These are phyloP conservation scores for Wakefieldia striispora DNA, from an alignment of 768 basidiomycete genomes.

Conservation along the genomic window DNA sequence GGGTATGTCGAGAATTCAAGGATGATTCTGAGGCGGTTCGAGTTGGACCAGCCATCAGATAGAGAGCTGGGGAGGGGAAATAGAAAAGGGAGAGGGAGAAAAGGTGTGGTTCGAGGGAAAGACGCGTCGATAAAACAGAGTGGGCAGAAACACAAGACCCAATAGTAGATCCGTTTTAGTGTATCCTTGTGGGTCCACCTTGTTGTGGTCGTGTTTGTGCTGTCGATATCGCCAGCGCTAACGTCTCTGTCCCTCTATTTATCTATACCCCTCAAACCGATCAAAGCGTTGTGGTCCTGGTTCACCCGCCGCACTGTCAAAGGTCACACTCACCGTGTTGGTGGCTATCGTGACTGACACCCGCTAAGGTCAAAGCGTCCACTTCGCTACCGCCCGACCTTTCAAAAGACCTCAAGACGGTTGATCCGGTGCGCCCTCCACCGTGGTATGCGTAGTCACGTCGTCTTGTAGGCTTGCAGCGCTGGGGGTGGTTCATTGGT, in stretches of 20 bases:
- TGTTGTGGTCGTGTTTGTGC: constrained; percentile 34
- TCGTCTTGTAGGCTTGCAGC: background rate
- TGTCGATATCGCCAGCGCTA: no score
- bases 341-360: constrained; percentile 11
- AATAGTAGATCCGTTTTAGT: constrained; percentile 29
- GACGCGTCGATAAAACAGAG: constrained; percentile 30
- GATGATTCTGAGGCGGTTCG: constrained; percentile 4
- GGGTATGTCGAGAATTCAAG: constrained; percentile 9
- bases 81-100: constrained; percentile 17
- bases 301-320: background rate
- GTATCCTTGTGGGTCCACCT: constrained; percentile 35
- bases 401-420: background rate
- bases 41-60: constrained; percentile 23
- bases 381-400: no score
- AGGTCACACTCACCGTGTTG: constrained; percentile 15
- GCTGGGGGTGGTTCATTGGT: constrained; percentile 1
- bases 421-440: background rate
- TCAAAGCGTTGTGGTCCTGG: constrained; percentile 5
- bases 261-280: constrained; percentile 10
- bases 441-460: background rate
- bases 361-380: constrained; percentile 16
- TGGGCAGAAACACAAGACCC: no score
- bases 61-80: constrained; percentile 3
- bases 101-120: constrained; percentile 18
- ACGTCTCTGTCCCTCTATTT: constrained; percentile 2